phyloP scores from a whole-genome alignment of 225 moss, liverwort and hornwort species.

The Pseudisothecium myosuroides region DNA sequence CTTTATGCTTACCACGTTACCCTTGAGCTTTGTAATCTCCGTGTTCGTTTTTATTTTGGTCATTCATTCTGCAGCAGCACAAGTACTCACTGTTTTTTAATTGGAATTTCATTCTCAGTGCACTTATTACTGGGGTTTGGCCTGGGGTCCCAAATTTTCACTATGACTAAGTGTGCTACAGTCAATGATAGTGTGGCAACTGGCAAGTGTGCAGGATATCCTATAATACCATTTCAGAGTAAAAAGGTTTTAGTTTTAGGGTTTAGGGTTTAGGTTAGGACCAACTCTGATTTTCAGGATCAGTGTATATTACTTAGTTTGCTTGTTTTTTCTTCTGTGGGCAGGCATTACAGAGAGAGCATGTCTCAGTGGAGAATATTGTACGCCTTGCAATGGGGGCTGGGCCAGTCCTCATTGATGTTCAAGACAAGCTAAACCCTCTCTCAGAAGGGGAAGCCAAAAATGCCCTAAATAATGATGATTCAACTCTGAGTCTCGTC shows the following conservation, averaged over 20 bases:
- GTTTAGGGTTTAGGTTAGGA: not conserved
- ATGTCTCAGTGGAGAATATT: slow-evolving; percentile 73
- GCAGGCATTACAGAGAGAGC: slow-evolving; percentile 74
- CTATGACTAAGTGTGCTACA: not conserved
- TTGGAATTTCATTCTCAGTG: not conserved
- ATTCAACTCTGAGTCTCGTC: not conserved
- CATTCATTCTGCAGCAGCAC: not conserved
- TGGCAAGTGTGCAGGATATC: not conserved
- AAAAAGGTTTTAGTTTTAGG: not conserved
- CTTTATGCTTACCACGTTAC: not conserved
- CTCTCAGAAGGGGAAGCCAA: not conserved
- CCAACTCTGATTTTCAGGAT: not conserved
- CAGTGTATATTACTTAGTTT: not conserved
- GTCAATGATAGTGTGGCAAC: not conserved
- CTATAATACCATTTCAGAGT: not conserved
- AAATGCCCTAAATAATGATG: not conserved
- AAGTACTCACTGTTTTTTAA: not conserved
- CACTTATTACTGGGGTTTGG: not conserved
- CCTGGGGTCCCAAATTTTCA: not conserved
- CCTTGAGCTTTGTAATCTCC: not conserved
- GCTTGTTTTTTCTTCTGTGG: not conserved
- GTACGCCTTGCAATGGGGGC: slow-evolving; percentile 64
- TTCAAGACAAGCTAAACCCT: not conserved
- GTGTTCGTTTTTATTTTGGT: not conserved
- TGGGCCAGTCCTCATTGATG: slow-evolving; percentile 26